Base-by-base conservation (phyloP, 208 protist species). In the Leishmania amazonensis region DNA sequence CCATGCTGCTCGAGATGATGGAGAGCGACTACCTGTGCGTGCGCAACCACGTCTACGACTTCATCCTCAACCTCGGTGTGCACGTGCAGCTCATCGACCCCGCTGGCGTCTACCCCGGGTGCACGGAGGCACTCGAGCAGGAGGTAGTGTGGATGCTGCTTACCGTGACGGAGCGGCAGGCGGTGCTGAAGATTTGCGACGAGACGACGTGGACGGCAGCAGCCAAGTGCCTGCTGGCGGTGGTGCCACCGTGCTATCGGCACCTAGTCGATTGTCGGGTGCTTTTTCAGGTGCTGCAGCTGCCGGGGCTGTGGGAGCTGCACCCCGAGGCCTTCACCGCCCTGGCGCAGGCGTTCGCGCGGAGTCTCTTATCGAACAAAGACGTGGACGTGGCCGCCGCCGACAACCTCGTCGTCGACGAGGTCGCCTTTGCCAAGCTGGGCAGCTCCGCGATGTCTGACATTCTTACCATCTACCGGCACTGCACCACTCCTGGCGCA, bases 41-140 rank as follows among this genome's bases (percentile, higher is more conserved):
- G 78, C 89, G 92, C 77, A 91, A 90, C 67, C 93, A 98, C 81
- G 95, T 98, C 57, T 98, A 97, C 84, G 93, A 97, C 84, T 91
- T 98, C 72, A 64, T 98, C 3, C 62, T 97, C 17, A 96, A 91
- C 62, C 85, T 98, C 17, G 91, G 90, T 45, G 83, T 93, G 70
- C 95, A 98, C 80, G 78, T 98, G 70, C 95, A 96, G 77, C 68
- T 98, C n/a, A 86, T 98, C 17, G 95, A 98, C 87, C 89, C 93
- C 4, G 76, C 87, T 5, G 90, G 87, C 28, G 75, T 80, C 78
- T 93, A 90, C 77, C 87, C 83, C 24, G 95, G 92, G 68, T 94
- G 88, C 83, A 93, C 93, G 0, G 87, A 90, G 80, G 93, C 92
- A 40, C 85, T 98, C 38, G 88, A 96, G 83, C 82, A 93, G 62